Conservation (phyloP, 441 rosid genomes). For the Bocquillonia castaneifolia region DNA sequence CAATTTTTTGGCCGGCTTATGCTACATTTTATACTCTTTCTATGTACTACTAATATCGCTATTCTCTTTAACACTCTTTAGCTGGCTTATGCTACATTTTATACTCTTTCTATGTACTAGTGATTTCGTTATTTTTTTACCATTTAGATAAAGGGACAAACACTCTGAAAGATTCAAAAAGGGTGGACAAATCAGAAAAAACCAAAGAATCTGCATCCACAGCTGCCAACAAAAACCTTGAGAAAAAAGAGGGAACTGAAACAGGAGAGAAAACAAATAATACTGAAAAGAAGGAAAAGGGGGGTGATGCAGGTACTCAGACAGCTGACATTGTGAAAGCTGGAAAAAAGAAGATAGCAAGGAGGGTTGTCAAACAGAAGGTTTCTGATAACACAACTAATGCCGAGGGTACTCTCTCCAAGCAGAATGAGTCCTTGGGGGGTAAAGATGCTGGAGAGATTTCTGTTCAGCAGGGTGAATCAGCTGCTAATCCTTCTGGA, state of each 20-base stretch:
- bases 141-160: constrained; percentile 39
- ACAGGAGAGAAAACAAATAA: constrained; percentile 33
- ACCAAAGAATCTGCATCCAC: constrained; percentile 35
- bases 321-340: constrained; percentile 42
- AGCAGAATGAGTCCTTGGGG: constrained; percentile 38
- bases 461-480: constrained; percentile 40
- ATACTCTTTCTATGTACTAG: constrained; percentile 8
- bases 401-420: constrained; percentile 35
- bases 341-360: constrained; percentile 71
- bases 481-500: constrained; percentile 35
- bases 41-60: constrained; percentile 12
- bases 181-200: constrained; percentile 36
- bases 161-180: constrained; percentile 38
- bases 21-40: constrained; percentile 10
- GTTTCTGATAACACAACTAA: constrained; percentile 42
- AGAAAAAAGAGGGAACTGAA: constrained; percentile 34
- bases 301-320: constrained; percentile 38
- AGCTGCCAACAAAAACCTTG: constrained; percentile 30
- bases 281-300: constrained; percentile 38
- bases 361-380: constrained; percentile 73
- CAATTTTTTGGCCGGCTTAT: constrained; percentile 9
- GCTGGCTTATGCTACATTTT: constrained; percentile 10
- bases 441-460: constrained; percentile 40
- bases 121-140: constrained; percentile 14
- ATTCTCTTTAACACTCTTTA: constrained; percentile 19